A percentile compares a stretch with the other conserved stretches of the same genome.
phyloP scores from a whole-genome alignment of 495 filamentous ascomycete species.

The Delitschia confertaspora region DNA sequence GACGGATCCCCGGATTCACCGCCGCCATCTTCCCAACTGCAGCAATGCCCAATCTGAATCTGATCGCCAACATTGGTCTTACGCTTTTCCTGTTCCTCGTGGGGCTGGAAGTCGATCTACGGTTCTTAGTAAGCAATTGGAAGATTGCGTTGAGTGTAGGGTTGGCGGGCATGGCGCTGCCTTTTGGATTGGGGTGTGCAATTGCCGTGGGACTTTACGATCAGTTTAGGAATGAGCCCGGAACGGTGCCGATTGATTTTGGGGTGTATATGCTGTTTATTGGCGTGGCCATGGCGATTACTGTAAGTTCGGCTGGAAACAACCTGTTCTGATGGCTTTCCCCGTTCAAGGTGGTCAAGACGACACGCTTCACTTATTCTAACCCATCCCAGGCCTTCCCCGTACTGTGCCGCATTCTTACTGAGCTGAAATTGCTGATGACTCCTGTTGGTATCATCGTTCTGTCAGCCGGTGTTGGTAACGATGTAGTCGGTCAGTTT shows the following conservation, averaged over 20 bases:
- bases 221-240: slow-evolving; percentile 59
- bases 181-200: slow-evolving; percentile 60
- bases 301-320: slow-evolving; percentile 43
- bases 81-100: slow-evolving; percentile 89
- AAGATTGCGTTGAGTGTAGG: slow-evolving; percentile 73
- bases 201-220: slow-evolving; percentile 84
- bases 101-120: slow-evolving; percentile 84
- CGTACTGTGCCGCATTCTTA: slow-evolving; percentile 87
- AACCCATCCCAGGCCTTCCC: slow-evolving; percentile 61
- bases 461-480: slow-evolving; percentile 87
- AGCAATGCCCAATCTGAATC: slow-evolving; percentile 65
- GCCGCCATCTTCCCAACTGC: slow-evolving; percentile 64
- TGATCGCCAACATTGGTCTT: slow-evolving; percentile 84
- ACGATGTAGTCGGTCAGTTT: slow-evolving; percentile 70
- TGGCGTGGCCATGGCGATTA: slow-evolving; percentile 90
- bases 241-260: slow-evolving; percentile 57
- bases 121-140: slow-evolving; percentile 82
- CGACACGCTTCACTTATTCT: slow-evolving; percentile 1
- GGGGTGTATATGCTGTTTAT: slow-evolving; percentile 87
- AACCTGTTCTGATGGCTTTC: no score
- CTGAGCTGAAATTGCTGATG: slow-evolving; percentile 78
- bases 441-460: slow-evolving; percentile 85
- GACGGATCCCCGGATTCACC: slow-evolving; percentile 73
- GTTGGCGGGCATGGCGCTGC: slow-evolving; percentile 75
- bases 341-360: no score